Conservation (phyloP, 495 filamentous ascomycete species). For the Barbatosphaeria neglecta region DNA sequence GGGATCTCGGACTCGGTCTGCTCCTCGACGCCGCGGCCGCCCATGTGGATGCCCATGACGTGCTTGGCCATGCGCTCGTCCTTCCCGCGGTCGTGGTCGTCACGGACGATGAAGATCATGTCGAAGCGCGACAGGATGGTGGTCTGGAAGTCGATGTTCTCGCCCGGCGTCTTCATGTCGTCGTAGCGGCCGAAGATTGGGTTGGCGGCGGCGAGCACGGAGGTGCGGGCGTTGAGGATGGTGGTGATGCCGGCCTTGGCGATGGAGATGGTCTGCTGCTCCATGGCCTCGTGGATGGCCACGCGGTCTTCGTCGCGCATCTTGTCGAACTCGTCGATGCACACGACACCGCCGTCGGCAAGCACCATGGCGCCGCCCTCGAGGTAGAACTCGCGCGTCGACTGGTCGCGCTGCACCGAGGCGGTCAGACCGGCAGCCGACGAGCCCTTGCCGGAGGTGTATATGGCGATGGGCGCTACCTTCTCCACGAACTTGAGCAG, state of each 20-base stretch:
- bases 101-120: conserved; percentile 98
- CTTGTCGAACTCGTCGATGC: conserved; percentile 99
- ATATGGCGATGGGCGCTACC: conserved; percentile 92
- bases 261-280: conserved; percentile 99
- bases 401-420: conserved; percentile 86
- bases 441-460: conserved; percentile 97
- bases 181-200: conserved; percentile 97
- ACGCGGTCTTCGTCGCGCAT: conserved; percentile 99
- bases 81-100: conserved; percentile 79
- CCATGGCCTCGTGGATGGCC: conserved; percentile 99
- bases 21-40: conserved; percentile 72
- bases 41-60: conserved; percentile 98
- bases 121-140: conserved; percentile 98
- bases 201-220: conserved; percentile 92
- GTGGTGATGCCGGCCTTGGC: conserved; percentile 99
- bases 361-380: conserved; percentile 99
- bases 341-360: conserved; percentile 94
- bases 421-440: conserved; percentile 97
- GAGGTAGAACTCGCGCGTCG: conserved; percentile 92
- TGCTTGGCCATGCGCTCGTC: conserved; percentile 93
- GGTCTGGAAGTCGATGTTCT: conserved; percentile 99
- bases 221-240: conserved; percentile 91
- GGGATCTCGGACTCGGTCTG: conserved; percentile 75
- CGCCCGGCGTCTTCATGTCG: conserved; percentile 91
- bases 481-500: conserved; percentile 97